A percentile compares a stretch with the other conserved stretches of the same genome.
Evolutionary conservation across 345 rosid species (phyloP).

Genomic region (Citrus mangshanensis): DNA sequence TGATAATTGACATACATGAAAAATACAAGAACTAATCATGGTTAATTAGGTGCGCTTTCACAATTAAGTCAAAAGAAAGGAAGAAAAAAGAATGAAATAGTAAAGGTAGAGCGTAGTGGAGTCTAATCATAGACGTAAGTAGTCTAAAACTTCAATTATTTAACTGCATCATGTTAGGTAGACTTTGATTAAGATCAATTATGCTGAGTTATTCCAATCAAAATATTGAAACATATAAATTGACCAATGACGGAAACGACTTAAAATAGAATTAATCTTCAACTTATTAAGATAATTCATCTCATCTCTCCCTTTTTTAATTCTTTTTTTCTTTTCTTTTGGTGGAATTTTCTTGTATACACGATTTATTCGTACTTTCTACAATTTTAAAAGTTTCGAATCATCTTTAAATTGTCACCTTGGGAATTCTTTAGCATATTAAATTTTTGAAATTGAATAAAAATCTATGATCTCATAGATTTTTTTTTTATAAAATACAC

Average conservation of each 20-base stretch:
- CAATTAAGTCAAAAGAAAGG: conserved; percentile 9
- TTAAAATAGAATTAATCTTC: not conserved
- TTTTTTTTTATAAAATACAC: not conserved
- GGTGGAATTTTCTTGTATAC: not conserved
- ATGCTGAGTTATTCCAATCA: not conserved
- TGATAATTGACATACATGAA: not conserved
- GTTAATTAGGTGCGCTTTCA: not conserved
- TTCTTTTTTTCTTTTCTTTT: not conserved
- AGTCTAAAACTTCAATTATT: conserved; percentile 4
- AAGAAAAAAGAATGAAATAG: not conserved
- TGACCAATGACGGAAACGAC: not conserved
- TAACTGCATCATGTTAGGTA: conserved; percentile 19
- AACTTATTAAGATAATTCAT: not conserved
- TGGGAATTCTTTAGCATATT: not conserved
- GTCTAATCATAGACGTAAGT: conserved; percentile 28
- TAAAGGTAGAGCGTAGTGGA: conserved; percentile 19
- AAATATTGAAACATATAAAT: not conserved
- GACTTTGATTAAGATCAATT: conserved; percentile 9
- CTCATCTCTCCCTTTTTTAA: not conserved
- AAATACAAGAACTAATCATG: not conserved
- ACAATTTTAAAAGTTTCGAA: not conserved
- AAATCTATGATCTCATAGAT: not conserved
- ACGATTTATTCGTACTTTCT: not conserved
- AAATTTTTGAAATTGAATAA: not conserved
- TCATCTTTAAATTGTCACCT: not conserved